Percentiles rank a stretch among this genome's conserved stretches.
These are phyloP conservation scores for Monosporozyma unispora DNA, from an alignment of 805 yeast species.

Conservation along the genomic window DNA sequence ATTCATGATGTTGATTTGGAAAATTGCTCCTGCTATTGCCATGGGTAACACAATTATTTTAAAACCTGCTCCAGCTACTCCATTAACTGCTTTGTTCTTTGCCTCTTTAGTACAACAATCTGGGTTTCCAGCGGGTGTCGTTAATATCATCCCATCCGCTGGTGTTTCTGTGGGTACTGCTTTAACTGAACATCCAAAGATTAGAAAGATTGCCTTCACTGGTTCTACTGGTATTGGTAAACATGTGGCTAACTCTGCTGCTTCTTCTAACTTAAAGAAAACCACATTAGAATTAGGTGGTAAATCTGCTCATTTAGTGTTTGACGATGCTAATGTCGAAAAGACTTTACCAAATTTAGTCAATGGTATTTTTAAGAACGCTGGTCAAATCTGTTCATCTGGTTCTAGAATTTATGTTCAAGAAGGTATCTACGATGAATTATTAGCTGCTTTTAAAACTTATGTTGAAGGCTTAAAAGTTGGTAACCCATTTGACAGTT, in stretches of 20 bases:
- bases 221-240: constrained; percentile 76
- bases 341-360: constrained; percentile 43
- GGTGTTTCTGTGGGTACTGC: constrained; percentile 69
- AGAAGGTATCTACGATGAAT: constrained; percentile 58
- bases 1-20: constrained; percentile 71
- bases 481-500: constrained; percentile 67
- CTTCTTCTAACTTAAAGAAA: constrained; percentile 63
- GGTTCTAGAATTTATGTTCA: constrained; percentile 75
- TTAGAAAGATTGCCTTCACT: constrained; percentile 71
- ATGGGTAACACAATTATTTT: constrained; percentile 67
- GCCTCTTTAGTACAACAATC: constrained; percentile 56
- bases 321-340: constrained; percentile 56
- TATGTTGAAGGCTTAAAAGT: constrained; percentile 54
- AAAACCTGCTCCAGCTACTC: constrained; percentile 73
- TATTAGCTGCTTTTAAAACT: constrained; percentile 47
- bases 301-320: constrained; percentile 69
- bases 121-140: constrained; percentile 68
- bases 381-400: constrained; percentile 78
- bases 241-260: constrained; percentile 59
- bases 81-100: constrained; percentile 59
- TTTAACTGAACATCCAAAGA: constrained; percentile 55
- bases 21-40: constrained; percentile 68
- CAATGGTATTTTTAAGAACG: constrained; percentile 65
- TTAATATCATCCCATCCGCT: constrained; percentile 64
- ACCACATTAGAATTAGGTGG: constrained; percentile 80